Percentiles rank a stretch among this genome's conserved stretches.
Evolutionary conservation across 805 yeast genomes (phyloP).

Genomic region (Starmera quercuum): DNA sequence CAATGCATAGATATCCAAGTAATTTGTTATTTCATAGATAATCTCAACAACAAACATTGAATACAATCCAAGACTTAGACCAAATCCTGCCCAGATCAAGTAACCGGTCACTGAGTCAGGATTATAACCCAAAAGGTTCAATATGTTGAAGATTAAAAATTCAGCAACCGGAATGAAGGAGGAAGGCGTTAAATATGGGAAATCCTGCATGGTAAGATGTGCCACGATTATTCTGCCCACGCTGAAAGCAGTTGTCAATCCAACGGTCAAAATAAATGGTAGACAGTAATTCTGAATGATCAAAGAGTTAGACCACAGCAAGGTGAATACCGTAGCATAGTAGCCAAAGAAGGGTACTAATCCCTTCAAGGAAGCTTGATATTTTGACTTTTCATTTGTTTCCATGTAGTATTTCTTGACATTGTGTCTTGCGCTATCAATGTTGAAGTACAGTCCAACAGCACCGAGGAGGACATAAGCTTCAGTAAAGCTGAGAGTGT

Average conservation of each 20-base stretch:
- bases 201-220: conserved; percentile 72
- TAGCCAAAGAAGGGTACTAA: conserved; percentile 59
- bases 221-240: conserved; percentile 91
- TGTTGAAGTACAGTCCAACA: conserved; percentile 54
- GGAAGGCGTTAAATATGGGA: conserved; percentile 69
- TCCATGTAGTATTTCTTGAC: conserved; percentile 39
- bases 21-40: conserved; percentile 70
- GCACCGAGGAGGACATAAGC: conserved; percentile 45
- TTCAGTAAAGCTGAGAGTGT: conserved; percentile 31
- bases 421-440: conserved; percentile 57
- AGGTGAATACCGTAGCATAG: conserved; percentile 40
- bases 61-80: conserved; percentile 62
- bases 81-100: conserved; percentile 58
- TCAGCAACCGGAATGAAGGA: conserved; percentile 57
- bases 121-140: conserved; percentile 22
- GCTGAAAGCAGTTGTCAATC: conserved; percentile 67
- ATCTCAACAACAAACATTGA: conserved; percentile 68
- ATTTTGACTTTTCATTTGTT: conserved; percentile 9
- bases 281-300: conserved; percentile 29
- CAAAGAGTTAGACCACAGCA: conserved; percentile 41
- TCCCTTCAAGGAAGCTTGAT: conserved; percentile 38
- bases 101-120: conserved; percentile 37
- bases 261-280: conserved; percentile 63
- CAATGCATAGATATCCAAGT: conserved; percentile 79
- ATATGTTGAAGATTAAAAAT: conserved; percentile 21